phyloP scores from a whole-genome alignment of 371 early-diverging fungal genomes.

The Smittium culicis region DNA sequence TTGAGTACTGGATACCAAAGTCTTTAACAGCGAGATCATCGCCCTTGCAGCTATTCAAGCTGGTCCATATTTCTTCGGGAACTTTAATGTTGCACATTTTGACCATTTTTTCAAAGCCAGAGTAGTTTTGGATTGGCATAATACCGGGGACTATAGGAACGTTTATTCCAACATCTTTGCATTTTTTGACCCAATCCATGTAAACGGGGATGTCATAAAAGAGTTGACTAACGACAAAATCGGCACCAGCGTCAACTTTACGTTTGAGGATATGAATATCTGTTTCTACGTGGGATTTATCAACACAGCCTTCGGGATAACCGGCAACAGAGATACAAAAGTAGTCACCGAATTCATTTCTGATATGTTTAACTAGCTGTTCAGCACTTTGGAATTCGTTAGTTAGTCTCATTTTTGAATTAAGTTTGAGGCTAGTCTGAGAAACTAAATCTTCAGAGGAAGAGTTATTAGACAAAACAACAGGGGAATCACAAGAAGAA shows the following conservation, averaged over 20 bases:
- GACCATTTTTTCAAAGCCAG: slow-evolving; percentile 71
- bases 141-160: slow-evolving; percentile 88
- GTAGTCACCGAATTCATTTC: slow-evolving; percentile 78
- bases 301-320: slow-evolving; percentile 77
- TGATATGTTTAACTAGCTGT: slow-evolving; percentile 80
- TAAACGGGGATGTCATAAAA: slow-evolving; percentile 84
- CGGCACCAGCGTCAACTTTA: slow-evolving; percentile 85
- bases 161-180: slow-evolving; percentile 60
- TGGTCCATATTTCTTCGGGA: slow-evolving; percentile 65
- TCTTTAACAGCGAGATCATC: slow-evolving; percentile 90
- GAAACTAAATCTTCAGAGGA: neutral
- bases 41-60: slow-evolving; percentile 86
- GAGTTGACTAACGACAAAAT: slow-evolving; percentile 82
- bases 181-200: slow-evolving; percentile 57
- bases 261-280: slow-evolving; percentile 66
- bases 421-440: neutral
- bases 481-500: neutral
- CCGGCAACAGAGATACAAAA: slow-evolving; percentile 92
- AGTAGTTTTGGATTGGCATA: slow-evolving; percentile 86
- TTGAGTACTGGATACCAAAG: slow-evolving; percentile 72
- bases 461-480: no score
- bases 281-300: slow-evolving; percentile 49
- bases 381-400: slow-evolving; percentile 63
- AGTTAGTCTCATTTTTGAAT: slow-evolving; percentile 41
- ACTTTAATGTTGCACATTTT: slow-evolving; percentile 73